A percentile compares a stretch with the other conserved stretches of the same genome.
These are phyloP conservation scores for Kodamaea nitidulidarum DNA, from an alignment of 805 yeast species.

Conservation along the genomic window DNA sequence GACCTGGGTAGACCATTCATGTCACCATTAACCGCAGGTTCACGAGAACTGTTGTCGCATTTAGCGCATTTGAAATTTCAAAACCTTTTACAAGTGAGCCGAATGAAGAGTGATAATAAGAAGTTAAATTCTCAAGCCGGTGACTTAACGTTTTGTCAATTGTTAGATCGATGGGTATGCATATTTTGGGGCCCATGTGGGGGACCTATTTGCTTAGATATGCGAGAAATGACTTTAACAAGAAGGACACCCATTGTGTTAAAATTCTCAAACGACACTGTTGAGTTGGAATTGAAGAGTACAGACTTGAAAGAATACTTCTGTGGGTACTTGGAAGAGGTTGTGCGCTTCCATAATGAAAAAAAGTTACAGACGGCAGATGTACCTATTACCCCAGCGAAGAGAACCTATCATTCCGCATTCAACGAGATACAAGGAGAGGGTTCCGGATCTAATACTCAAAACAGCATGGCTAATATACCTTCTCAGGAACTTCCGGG, in stretches of 20 bases:
- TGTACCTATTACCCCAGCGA: background rate
- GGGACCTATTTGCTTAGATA: background rate
- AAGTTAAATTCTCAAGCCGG: background rate
- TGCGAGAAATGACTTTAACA: background rate
- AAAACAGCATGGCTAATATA: too few species aligned
- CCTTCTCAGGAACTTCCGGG: too few species aligned
- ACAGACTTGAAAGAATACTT: background rate
- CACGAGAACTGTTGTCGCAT: background rate
- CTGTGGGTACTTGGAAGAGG: background rate
- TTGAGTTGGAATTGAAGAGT: background rate
- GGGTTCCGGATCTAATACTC: too few species aligned
- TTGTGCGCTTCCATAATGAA: background rate
- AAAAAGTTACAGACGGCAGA: background rate
- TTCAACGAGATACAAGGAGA: too few species aligned
- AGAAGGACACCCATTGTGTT: background rate
- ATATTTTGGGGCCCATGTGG: background rate
- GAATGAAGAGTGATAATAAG: background rate
- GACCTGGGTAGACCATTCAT: background rate
- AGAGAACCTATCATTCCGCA: background rate
- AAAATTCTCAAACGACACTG: too few species aligned
- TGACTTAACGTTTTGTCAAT: background rate
- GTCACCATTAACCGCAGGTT: background rate
- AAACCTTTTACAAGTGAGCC: background rate
- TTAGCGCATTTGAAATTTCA: background rate
- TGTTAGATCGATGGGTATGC: background rate